phyloP scores from a whole-genome alignment of 129 eudicot genomes.

The Chrysanthemum makinoi region DNA sequence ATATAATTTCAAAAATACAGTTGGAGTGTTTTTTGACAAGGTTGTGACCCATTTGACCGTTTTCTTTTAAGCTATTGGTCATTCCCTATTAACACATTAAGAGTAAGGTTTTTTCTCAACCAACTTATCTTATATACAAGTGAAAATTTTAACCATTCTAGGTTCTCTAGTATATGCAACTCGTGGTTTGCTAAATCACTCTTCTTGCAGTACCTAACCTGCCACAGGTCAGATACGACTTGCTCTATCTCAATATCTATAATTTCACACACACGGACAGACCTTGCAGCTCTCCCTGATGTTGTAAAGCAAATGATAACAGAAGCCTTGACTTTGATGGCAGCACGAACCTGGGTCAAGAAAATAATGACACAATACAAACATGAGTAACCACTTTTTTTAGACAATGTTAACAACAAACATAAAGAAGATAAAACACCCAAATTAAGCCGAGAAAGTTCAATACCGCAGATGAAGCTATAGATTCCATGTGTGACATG shows the following conservation, averaged over 20 bases:
- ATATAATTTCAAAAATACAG: too few species aligned
- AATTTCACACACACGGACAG: not conserved
- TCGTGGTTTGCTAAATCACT: too few species aligned
- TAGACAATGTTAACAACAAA: conserved; percentile 5
- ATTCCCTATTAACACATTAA: too few species aligned
- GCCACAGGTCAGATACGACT: not conserved
- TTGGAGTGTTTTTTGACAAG: too few species aligned
- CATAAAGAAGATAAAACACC: not conserved
- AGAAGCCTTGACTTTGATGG: conserved; percentile 87
- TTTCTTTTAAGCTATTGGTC: too few species aligned
- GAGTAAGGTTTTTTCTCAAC: too few species aligned
- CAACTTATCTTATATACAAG: too few species aligned
- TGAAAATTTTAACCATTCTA: too few species aligned
- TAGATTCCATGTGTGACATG: conserved; percentile 80
- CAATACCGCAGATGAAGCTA: conserved; percentile 82
- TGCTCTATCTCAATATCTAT: not conserved
- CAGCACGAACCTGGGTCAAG: conserved; percentile 66
- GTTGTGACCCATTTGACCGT: too few species aligned
- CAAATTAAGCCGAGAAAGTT: not conserved
- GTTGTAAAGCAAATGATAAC: conserved; percentile 81
- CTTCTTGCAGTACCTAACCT: too few species aligned
- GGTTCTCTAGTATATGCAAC: too few species aligned
- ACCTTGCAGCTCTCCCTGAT: conserved; percentile 88
- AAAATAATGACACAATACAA: not conserved
- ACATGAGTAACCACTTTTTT: not conserved